Evolutionary conservation across 2,329 filamentous ascomycete genomes (phyloP).

Genomic region (Diaporthe citriasiana): DNA sequence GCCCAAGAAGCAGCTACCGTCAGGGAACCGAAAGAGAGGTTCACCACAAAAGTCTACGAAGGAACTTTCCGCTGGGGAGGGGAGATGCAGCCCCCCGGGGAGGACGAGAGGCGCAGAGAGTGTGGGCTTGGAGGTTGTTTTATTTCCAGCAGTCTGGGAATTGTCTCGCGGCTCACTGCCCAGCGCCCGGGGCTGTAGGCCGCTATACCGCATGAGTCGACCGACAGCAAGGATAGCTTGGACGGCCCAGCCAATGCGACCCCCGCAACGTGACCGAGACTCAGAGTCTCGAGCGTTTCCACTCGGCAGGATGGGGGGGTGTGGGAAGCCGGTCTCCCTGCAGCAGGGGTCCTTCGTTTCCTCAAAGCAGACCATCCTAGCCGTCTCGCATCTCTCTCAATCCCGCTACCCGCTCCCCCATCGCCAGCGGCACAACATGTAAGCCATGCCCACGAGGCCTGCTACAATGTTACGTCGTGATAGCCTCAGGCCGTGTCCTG

Average conservation of each 20-base stretch:
- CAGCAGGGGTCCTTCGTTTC: slow-evolving; percentile 12
- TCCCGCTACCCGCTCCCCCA: no score
- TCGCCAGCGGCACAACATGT: slow-evolving; percentile 7
- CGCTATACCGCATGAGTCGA: slow-evolving; percentile 39
- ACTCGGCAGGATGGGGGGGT: slow-evolving; percentile 9
- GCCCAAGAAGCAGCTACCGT: slow-evolving; percentile 6
- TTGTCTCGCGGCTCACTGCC: slow-evolving; percentile 32
- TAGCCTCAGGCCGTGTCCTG: background rate
- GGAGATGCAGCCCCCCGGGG: background rate
- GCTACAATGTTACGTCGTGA: slow-evolving; percentile 6
- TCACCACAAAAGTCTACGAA: slow-evolving; percentile 11
- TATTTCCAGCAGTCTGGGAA: slow-evolving; percentile 38
- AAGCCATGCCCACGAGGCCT: slow-evolving; percentile 12
- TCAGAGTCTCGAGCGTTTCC: slow-evolving; percentile 1
- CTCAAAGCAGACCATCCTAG: background rate
- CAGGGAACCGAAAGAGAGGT: background rate
- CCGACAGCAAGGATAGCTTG: slow-evolving; percentile 32
- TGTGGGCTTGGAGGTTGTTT: slow-evolving; percentile 16
- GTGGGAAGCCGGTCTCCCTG: slow-evolving; percentile 14
- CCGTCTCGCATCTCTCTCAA: background rate
- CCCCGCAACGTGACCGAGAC: slow-evolving; percentile 37
- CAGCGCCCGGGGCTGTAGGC: background rate
- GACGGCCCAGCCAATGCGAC: slow-evolving; percentile 35
- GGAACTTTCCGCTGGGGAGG: slow-evolving; percentile 4
- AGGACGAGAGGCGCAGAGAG: background rate